Conservation (phyloP, 345 rosid genomes). For the Mercurialis annua region DNA sequence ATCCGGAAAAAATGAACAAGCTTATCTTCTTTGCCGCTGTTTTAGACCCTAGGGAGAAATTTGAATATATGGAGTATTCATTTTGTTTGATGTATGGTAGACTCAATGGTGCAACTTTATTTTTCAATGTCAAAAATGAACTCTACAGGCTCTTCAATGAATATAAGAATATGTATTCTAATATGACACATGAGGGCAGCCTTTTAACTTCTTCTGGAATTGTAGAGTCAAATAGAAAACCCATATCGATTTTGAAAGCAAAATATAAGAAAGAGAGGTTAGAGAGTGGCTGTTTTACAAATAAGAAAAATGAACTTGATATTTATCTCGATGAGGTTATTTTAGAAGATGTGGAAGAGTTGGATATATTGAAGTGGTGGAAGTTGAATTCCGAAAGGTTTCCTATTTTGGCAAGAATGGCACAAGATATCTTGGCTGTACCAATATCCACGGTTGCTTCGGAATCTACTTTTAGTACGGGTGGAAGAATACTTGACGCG, state of each 20-base stretch:
- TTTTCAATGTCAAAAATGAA: neutral
- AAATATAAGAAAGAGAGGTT: neutral
- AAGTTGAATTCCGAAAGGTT: neutral
- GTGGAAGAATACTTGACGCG: neutral
- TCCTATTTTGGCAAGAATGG: neutral
- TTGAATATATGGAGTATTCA: no score
- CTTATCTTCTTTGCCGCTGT: neutral
- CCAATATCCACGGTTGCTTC: neutral
- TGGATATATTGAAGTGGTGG: neutral
- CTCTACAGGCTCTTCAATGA: neutral
- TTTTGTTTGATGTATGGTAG: neutral
- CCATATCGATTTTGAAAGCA: neutral
- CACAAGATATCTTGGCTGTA: neutral
- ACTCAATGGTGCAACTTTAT: neutral
- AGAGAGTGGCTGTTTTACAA: neutral
- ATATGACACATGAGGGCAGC: no score
- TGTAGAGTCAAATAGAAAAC: neutral
- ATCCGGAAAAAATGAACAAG: neutral
- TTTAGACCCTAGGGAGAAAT: neutral
- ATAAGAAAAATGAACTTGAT: neutral
- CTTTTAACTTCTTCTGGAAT: neutral
- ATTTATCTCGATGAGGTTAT: neutral
- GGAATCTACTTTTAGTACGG: neutral
- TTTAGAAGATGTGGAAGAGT: neutral
- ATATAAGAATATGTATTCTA: neutral